These are phyloP conservation scores for Goniomonas avonlea DNA, from an alignment of 78 protist genomes.

Conservation along the genomic window DNA sequence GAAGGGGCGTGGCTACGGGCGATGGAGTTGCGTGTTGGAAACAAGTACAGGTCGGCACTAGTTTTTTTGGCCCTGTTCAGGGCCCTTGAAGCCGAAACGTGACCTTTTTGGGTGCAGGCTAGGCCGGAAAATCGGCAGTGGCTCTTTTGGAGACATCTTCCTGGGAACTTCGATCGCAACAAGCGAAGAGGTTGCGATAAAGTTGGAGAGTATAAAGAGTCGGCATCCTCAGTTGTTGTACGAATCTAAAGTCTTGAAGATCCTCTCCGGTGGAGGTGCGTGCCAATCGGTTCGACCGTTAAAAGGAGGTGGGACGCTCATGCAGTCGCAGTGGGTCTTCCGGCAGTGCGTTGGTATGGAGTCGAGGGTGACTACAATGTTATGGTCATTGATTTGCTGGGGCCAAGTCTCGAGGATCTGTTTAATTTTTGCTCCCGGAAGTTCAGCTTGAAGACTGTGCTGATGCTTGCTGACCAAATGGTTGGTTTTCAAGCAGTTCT, in stretches of 20 bases:
- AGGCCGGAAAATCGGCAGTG: slow-evolving; percentile 71
- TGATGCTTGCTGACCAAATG: slow-evolving; percentile 93
- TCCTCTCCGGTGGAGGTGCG: slow-evolving; percentile 42
- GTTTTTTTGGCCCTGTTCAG: too few relatives aligned
- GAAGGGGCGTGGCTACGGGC: too few relatives aligned
- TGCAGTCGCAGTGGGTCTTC: slow-evolving; percentile 59
- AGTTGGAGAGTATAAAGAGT: slow-evolving; percentile 58
- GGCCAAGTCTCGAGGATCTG: slow-evolving; percentile 94
- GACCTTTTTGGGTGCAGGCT: too few relatives aligned
- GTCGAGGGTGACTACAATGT: slow-evolving; percentile 83
- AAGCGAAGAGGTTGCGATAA: slow-evolving; percentile 79
- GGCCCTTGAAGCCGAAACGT: too few relatives aligned
- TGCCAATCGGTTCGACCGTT: neutral
- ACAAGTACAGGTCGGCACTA: too few relatives aligned
- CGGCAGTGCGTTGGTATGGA: slow-evolving; percentile 90
- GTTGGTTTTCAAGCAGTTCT: too few relatives aligned
- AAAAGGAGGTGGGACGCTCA: neutral
- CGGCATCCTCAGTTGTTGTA: slow-evolving; percentile 92
- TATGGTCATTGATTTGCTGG: slow-evolving; percentile 92
- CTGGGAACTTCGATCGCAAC: slow-evolving; percentile 52
- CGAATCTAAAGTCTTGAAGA: slow-evolving; percentile 88
- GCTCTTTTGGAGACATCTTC: slow-evolving; percentile 83
- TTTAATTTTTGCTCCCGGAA: slow-evolving; percentile 79
- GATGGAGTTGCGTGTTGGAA: slow-evolving; percentile 40
- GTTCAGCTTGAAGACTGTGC: slow-evolving; percentile 75